Conservation (phyloP, 805 yeast genomes). For the Myxozyma lipomycoides region DNA sequence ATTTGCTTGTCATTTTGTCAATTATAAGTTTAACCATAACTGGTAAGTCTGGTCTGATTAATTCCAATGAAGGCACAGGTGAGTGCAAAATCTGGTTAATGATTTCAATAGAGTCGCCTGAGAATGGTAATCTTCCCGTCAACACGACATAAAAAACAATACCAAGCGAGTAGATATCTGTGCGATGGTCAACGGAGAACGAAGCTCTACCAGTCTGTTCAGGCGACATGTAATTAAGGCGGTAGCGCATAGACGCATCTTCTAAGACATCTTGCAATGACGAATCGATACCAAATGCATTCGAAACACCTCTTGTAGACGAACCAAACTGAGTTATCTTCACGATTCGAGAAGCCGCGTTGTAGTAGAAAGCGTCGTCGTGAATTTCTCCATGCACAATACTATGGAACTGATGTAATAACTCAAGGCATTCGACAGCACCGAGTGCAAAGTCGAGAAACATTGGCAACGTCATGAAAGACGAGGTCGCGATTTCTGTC, state of each 20-base stretch:
- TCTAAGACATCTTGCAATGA: slow-evolving; percentile 12
- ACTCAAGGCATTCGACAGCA: slow-evolving; percentile 26
- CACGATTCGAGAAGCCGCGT: slow-evolving; percentile 15
- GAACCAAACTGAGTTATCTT: slow-evolving; percentile 26
- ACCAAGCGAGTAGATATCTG: slow-evolving; percentile 30
- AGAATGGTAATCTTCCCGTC: slow-evolving; percentile 23
- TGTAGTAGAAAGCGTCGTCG: slow-evolving; percentile 27
- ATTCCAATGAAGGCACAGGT: slow-evolving; percentile 22
- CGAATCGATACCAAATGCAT: background rate
- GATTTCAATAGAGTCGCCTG: slow-evolving; percentile 26
- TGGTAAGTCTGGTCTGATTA: slow-evolving; percentile 26
- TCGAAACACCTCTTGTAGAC: slow-evolving; percentile 12
- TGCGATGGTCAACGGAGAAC: slow-evolving; percentile 22
- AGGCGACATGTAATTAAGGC: slow-evolving; percentile 25
- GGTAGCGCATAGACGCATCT: slow-evolving; percentile 8
- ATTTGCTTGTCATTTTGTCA: slow-evolving; percentile 27
- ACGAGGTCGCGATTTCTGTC: background rate
- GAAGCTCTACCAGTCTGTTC: slow-evolving; percentile 30
- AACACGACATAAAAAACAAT: slow-evolving; percentile 26
- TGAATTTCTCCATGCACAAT: slow-evolving; percentile 30
- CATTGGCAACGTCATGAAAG: slow-evolving; percentile 20
- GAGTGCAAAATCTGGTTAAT: slow-evolving; percentile 24
- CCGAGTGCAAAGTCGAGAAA: slow-evolving; percentile 29
- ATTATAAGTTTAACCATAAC: slow-evolving; percentile 18
- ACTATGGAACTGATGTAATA: slow-evolving; percentile 24